phyloP scores from a whole-genome alignment of 495 filamentous ascomycete species.

The Letharia columbiana region DNA sequence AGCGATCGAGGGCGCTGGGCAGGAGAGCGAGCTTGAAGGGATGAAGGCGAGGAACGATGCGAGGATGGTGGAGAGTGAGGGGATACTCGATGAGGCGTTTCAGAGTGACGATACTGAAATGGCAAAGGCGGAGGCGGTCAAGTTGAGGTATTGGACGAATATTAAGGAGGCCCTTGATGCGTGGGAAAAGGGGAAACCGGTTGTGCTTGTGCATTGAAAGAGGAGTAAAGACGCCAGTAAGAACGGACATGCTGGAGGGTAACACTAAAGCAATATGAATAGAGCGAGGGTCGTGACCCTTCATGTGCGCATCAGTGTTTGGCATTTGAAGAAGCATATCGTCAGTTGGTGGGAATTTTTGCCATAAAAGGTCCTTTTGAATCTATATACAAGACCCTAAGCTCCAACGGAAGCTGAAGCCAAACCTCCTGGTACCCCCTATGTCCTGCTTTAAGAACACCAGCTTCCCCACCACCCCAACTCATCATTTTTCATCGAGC shows the following conservation, averaged over 20 bases:
- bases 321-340: neutral
- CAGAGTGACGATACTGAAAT: conserved; percentile 51
- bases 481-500: neutral
- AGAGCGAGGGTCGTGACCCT: neutral
- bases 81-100: conserved; percentile 54
- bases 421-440: neutral
- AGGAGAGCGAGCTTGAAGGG: conserved; percentile 53
- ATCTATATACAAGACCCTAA: neutral
- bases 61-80: conserved; percentile 53
- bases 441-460: neutral
- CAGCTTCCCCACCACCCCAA: neutral
- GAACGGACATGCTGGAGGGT: neutral
- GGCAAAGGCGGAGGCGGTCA: conserved; percentile 62
- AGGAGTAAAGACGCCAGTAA: neutral
- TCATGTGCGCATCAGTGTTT: neutral
- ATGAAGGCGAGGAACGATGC: conserved; percentile 58
- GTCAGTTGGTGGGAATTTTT: neutral
- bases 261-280: neutral
- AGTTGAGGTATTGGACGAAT: conserved; percentile 87
- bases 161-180: conserved; percentile 67
- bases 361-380: neutral
- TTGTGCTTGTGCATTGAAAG: conserved; percentile 53
- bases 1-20: conserved; percentile 65
- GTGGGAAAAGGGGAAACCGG: conserved; percentile 74
- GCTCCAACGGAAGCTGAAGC: neutral